These are phyloP conservation scores for Trichoderma asperelloides DNA, from an alignment of 495 filamentous ascomycete species.

Conservation along the genomic window DNA sequence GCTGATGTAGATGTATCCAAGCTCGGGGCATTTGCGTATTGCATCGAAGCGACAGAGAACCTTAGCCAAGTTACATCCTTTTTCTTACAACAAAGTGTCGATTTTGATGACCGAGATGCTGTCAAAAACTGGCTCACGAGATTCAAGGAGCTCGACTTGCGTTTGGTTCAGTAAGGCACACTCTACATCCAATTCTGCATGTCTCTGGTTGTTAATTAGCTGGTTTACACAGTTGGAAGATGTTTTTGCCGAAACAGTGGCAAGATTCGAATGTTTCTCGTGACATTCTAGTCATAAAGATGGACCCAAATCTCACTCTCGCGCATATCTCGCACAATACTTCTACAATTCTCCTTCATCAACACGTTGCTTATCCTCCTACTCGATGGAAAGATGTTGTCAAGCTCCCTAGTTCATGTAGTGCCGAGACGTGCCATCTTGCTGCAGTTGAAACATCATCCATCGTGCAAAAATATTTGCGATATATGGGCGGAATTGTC, in stretches of 20 bases:
- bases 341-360: conserved; percentile 36
- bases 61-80: conserved; percentile 29
- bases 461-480: conserved; percentile 31
- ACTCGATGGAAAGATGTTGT: conserved; percentile 23
- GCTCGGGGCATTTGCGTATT: conserved; percentile 34
- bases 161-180: conserved; percentile 21
- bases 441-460: conserved; percentile 30
- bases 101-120: conserved; percentile 24
- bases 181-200: background rate
- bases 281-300: conserved; percentile 21
- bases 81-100: conserved; percentile 31
- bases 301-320: conserved; percentile 37
- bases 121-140: conserved; percentile 32
- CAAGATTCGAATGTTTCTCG: conserved; percentile 27
- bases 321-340: conserved; percentile 39
- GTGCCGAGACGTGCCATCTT: conserved; percentile 32
- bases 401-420: conserved; percentile 28
- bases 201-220: background rate
- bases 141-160: conserved; percentile 38
- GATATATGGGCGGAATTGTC: conserved; percentile 22
- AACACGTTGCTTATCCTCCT: conserved; percentile 33
- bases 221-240: conserved; percentile 22
- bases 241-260: conserved; percentile 33
- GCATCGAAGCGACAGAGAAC: conserved; percentile 35
- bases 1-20: conserved; percentile 25